A percentile compares a stretch with the other conserved stretches of the same genome.
phyloP scores from a whole-genome alignment of 2,329 filamentous ascomycete genomes.

The Alternaria sp. region DNA sequence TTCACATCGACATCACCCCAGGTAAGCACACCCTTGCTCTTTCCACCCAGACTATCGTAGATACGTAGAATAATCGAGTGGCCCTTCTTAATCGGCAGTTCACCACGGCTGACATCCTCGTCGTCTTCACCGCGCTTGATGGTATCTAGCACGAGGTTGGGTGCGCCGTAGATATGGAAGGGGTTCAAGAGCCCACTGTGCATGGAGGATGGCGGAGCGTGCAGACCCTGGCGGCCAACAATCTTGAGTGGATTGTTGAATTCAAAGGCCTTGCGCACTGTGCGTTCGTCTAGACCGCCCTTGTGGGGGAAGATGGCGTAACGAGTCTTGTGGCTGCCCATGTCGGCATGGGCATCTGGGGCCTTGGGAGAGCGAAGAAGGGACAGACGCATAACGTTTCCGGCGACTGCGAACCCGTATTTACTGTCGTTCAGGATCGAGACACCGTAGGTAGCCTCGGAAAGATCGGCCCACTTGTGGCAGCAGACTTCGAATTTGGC shows the following conservation, averaged over 20 bases:
- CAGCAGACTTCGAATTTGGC: slow-evolving; percentile 97
- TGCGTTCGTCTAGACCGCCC: slow-evolving; percentile 73
- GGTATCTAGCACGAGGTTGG: slow-evolving; percentile 80
- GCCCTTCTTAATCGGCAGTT: slow-evolving; percentile 68
- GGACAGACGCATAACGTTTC: slow-evolving; percentile 87
- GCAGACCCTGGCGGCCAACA: slow-evolving; percentile 42
- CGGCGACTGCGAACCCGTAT: slow-evolving; percentile 91
- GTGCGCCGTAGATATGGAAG: slow-evolving; percentile 69
- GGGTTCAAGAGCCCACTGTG: slow-evolving; percentile 54
- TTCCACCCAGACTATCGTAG: slow-evolving; percentile 88
- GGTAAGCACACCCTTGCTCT: slow-evolving; percentile 72
- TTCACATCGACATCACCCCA: slow-evolving; percentile 72
- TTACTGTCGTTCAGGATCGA: slow-evolving; percentile 95
- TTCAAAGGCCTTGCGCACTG: slow-evolving; percentile 82
- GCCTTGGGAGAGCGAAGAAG: slow-evolving; percentile 89
- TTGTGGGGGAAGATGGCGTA: slow-evolving; percentile 90
- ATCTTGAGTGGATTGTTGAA: slow-evolving; percentile 84
- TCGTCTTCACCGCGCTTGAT: slow-evolving; percentile 81
- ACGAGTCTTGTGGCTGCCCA: slow-evolving; percentile 85
- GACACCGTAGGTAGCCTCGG: slow-evolving; percentile 86
- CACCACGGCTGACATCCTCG: slow-evolving; percentile 59
- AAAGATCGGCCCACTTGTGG: slow-evolving; percentile 92
- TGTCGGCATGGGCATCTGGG: slow-evolving; percentile 91
- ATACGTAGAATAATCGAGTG: slow-evolving; percentile 82
- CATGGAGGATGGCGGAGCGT: slow-evolving; percentile 38